A percentile compares a stretch with the other conserved stretches of the same genome.
These are phyloP conservation scores for Phytopythium litorale DNA, from an alignment of 352 stramenopile genomes.

Conservation along the genomic window DNA sequence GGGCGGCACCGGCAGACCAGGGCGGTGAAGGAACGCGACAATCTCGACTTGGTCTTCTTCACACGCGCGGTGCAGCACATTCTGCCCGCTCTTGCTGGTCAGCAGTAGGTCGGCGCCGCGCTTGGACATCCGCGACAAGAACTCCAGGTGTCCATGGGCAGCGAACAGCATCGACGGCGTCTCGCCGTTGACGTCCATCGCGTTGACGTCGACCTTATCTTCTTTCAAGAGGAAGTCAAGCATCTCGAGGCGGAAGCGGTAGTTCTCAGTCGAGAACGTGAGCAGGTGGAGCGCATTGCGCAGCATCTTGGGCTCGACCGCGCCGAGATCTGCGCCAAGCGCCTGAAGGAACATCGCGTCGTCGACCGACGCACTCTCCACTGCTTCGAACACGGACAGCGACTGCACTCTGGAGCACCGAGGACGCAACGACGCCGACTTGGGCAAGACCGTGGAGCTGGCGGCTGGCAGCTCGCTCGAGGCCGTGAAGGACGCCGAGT, in stretches of 20 bases:
- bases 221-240: conserved; percentile 44
- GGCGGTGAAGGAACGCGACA: conserved; percentile 30
- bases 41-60: conserved; percentile 59
- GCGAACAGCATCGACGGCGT: conserved; percentile 57
- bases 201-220: conserved; percentile 35
- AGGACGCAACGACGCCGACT: neutral
- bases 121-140: conserved; percentile 35
- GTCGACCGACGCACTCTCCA: conserved; percentile 49
- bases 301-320: conserved; percentile 32
- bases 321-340: conserved; percentile 33
- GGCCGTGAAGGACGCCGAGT: conserved; percentile 15
- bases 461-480: neutral
- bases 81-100: conserved; percentile 27
- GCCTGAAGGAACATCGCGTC: conserved; percentile 49
- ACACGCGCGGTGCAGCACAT: conserved; percentile 57
- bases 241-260: conserved; percentile 38
- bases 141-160: conserved; percentile 36
- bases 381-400: conserved; percentile 50
- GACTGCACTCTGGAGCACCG: conserved; percentile 3
- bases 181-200: conserved; percentile 34
- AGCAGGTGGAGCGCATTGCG: conserved; percentile 56
- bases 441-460: neutral
- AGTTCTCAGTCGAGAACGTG: conserved; percentile 47
- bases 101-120: conserved; percentile 20
- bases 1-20: neutral